Base-by-base conservation (phyloP, 331 rosid genomes). In the Arachis monticola region DNA sequence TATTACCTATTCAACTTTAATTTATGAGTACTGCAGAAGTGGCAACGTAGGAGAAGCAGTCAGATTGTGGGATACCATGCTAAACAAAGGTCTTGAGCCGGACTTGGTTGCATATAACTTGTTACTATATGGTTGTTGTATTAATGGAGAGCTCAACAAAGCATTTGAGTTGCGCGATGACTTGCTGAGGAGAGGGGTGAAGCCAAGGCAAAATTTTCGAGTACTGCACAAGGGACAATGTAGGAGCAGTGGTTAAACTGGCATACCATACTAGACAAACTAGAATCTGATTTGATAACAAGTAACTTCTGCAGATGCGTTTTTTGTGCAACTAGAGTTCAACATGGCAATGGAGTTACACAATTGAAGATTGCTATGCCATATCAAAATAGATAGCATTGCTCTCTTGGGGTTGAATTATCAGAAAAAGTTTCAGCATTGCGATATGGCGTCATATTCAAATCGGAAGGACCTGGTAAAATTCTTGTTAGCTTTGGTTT, bases 61-160 rank as follows among this genome's bases (percentile, higher is more conserved):
- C 52, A 79, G 74, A 70, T 53, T 87, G 82, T 92, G 99, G 97
- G 87, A 87, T 69, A 65, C 81, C 66, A 92, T 94, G 99, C 80
- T 92, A 38, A 87, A 60, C 13, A 88, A 78, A 77, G 97, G 97
- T 70, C 66, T 91, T 65, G 83, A 88, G 80, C 97, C 97, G 53
- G 95, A 91, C 79, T 69, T 67, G 66, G 77, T 88, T 79, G 96
- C 93, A 30, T 91, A 85, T 80, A 87, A 86, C 83, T 85, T 88
- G 87, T 62, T 94, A 45, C 90, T 94, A 73, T 67, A 88, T 64
- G 99, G 97, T 57, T 94, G 93, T 60, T 91, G 99, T 85, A 82
- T 94, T 59, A 85, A 77, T 67, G 97, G 99, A 73, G 86, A 88
- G 79, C 77, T 88, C 13, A 40, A 80, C 79, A 89, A 81, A 85